phyloP scores from a whole-genome alignment of 108 stramenopile species.

The Conticribra weissflogii region DNA sequence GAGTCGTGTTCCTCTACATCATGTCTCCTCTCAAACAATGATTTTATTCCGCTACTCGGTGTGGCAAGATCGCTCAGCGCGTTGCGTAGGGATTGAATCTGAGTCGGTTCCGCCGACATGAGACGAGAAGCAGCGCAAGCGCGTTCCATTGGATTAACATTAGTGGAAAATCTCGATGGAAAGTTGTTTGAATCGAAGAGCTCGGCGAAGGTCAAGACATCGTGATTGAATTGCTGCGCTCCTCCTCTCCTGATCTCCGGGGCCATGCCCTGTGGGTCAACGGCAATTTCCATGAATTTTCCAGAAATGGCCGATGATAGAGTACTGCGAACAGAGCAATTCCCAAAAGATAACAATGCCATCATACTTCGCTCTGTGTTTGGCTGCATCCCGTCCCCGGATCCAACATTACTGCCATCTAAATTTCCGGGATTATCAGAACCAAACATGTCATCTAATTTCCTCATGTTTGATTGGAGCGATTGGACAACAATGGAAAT shows the following conservation, averaged over 20 bases:
- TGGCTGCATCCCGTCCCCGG: background rate
- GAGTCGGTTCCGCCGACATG: conserved; percentile 50
- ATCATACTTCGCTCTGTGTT: background rate
- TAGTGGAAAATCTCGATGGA: conserved; percentile 8
- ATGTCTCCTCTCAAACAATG: conserved; percentile 11
- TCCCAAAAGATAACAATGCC: conserved; percentile 20
- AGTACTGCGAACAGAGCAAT: conserved; percentile 37
- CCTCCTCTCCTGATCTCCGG: conserved; percentile 54
- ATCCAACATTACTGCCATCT: background rate
- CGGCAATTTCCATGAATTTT: conserved; percentile 73
- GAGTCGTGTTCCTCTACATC: background rate
- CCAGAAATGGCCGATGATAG: conserved; percentile 50
- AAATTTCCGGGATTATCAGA: background rate
- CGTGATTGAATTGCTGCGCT: conserved; percentile 50
- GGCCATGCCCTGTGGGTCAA: conserved; percentile 70
- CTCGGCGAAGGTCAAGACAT: conserved; percentile 22
- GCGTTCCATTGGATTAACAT: conserved; percentile 35
- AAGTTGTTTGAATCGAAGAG: conserved; percentile 16
- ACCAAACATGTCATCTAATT: conserved; percentile 2
- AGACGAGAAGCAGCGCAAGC: conserved; percentile 51
- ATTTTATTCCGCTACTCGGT: conserved; percentile 18
- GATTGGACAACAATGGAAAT: conserved; percentile 21
- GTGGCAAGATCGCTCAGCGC: conserved; percentile 58
- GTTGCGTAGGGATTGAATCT: conserved; percentile 39
- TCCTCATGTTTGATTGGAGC: conserved; percentile 13